Base-by-base conservation (phyloP, 148 eudicot genomes). In the Camellia sinensis region DNA sequence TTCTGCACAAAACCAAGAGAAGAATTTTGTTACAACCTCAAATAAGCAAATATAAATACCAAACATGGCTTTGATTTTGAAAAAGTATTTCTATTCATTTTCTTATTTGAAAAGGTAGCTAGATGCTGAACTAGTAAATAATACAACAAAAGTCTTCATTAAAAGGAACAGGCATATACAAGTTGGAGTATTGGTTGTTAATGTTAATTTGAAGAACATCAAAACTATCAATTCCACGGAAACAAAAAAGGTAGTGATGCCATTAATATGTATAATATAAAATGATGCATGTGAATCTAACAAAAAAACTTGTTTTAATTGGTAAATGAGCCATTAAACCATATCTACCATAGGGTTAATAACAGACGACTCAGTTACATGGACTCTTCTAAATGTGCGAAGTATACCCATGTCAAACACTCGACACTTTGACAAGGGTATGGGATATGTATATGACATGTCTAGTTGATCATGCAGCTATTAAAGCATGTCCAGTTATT, bases 1-100 rank as follows among this genome's bases (percentile, higher is more conserved):
- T 79, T 92, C 99, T 94, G 97, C 91, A 87, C 13, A 82, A 68
- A 63, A 79, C 44, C 40, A 72, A 84, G 76, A 62, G 64, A 82
- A 85, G 43, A 73, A 62, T 19, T 50, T 45, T 7, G 19, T 83
- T 61, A 78, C 73, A 59, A 74, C 41, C 71, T 45, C 46, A 67
- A 53, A 61, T 61, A 67, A n/a, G 18, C n/a, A 59, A 29, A 57
- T 44, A n/a, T 44, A 77, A 59, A 40, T 65, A 66, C 17, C 18
- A 22, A 66, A 77, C 22, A 77, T 14, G 29, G 57, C 41, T 48
- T 41, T 66, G 17, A 37, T 8, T 77, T 66, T 53, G 63, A 37
- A 43, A 5, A 73, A 29, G 11, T 29, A 29, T 63, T 61, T 10
- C n/a, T 10, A 5, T 45, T 37, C 6, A 17, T 44, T 7, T 11